Evolutionary conservation across 1,139 yeast species (phyloP).

Genomic region (Meyerozyma elateridarum): DNA sequence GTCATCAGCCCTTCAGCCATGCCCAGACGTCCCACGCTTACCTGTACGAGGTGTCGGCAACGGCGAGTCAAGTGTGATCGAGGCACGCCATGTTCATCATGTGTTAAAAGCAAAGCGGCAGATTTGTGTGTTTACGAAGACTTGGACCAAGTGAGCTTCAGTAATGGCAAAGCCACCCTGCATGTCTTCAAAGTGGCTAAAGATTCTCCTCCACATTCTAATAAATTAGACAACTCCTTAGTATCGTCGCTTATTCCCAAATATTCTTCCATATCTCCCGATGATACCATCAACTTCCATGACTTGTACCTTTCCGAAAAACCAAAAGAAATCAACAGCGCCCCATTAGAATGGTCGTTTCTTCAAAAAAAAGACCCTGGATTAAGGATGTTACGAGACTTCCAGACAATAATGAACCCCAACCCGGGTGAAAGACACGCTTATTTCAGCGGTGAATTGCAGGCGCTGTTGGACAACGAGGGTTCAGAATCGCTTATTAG

Average conservation of each 20-base stretch:
- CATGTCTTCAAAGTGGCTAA: constrained; percentile 1
- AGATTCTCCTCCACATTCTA: too few species aligned
- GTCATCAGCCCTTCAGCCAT: too few species aligned
- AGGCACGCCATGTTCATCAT: constrained; percentile 32
- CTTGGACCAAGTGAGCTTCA: background rate
- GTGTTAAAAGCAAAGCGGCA: constrained; percentile 17
- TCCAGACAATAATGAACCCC: background rate
- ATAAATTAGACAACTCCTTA: too few species aligned
- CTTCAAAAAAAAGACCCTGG: constrained; percentile 2
- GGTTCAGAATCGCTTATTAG: too few species aligned
- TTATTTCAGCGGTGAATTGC: background rate
- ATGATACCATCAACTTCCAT: background rate
- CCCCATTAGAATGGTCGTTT: constrained; percentile 1
- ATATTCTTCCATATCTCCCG: background rate
- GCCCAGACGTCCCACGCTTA: constrained; percentile 23
- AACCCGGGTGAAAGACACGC: background rate
- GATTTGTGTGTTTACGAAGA: background rate
- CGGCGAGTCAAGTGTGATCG: constrained; percentile 37
- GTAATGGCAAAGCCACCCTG: background rate
- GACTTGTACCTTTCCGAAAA: background rate
- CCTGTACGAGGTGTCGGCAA: constrained; percentile 32
- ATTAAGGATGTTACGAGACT: background rate
- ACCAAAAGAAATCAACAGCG: background rate
- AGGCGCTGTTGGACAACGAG: too few species aligned
- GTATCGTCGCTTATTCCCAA: background rate